A percentile compares a stretch with the other conserved stretches of the same genome.
Conservation (phyloP, 441 rosid species). For the Euphorbia corollata region DNA sequence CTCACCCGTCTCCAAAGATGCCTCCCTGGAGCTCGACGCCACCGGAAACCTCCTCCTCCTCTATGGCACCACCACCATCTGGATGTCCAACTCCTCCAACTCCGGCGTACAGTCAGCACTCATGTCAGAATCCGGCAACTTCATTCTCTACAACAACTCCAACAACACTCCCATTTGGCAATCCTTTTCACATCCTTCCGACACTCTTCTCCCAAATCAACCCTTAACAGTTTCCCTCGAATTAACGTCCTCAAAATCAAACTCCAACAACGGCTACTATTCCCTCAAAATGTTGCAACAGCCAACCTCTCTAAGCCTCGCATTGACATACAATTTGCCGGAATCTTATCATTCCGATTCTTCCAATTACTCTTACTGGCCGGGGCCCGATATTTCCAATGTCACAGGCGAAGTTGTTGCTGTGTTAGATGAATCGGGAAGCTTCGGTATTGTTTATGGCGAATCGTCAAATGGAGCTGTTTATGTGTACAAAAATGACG, state of each 20-base stretch:
- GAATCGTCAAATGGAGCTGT: constrained; percentile 69
- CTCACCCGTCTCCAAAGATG: constrained; percentile 58
- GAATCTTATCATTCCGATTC: constrained; percentile 18
- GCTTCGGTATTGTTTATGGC: constrained; percentile 76
- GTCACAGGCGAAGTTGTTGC: constrained; percentile 78
- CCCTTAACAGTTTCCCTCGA: constrained; percentile 62
- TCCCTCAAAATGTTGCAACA: constrained; percentile 80
- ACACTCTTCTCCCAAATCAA: constrained; percentile 81
- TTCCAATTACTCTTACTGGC: constrained; percentile 73
- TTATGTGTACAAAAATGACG: constrained; percentile 62
- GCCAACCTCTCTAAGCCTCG: constrained; percentile 74
- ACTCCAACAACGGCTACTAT: constrained; percentile 52
- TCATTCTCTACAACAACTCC: constrained; percentile 40
- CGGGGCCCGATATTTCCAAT: constrained; percentile 76
- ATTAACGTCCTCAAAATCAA: constrained; percentile 47
- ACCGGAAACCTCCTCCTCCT: constrained; percentile 67
- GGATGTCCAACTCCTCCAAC: constrained; percentile 75
- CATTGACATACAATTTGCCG: constrained; percentile 64
- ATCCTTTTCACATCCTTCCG: constrained; percentile 71
- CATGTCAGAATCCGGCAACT: constrained; percentile 80
- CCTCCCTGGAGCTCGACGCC: constrained; percentile 59
- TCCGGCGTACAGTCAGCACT: constrained; percentile 36
- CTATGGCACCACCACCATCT: constrained; percentile 38
- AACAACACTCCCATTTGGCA: constrained; percentile 49
- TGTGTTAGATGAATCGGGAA: constrained; percentile 61